A percentile compares a stretch with the other conserved stretches of the same genome.
phyloP scores from a whole-genome alignment of 139 green algal genomes.

The Micractinium sp. region DNA sequence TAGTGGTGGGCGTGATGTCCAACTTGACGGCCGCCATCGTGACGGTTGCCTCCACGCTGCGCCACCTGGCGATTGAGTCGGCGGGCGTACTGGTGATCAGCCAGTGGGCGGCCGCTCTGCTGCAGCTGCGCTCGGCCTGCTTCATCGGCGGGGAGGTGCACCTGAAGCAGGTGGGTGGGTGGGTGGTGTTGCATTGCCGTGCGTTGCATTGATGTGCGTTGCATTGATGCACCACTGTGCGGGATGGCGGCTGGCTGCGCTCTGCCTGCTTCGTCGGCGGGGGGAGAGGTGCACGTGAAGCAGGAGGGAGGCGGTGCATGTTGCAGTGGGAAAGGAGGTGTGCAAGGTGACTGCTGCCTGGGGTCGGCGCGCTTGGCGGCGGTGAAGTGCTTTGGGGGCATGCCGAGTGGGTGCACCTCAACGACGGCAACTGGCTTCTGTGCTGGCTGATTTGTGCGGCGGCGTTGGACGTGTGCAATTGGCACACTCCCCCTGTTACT shows the following conservation, averaged over 20 bases:
- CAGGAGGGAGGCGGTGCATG: background rate
- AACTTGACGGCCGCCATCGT: background rate
- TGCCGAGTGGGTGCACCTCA: too few species aligned
- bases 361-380: background rate
- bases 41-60: background rate
- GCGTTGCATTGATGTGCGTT: too few species aligned
- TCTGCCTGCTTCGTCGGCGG: background rate
- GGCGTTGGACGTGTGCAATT: too few species aligned
- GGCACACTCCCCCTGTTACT: background rate
- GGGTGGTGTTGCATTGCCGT: too few species aligned
- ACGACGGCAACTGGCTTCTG: too few species aligned
- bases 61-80: background rate
- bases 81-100: background rate
- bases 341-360: background rate
- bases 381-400: too few species aligned
- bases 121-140: background rate
- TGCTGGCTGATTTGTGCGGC: too few species aligned
- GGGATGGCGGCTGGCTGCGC: background rate
- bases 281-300: background rate
- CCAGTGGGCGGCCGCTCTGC: conserved; percentile 17
- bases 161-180: background rate
- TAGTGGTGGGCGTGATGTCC: background rate
- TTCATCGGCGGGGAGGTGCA: conserved; percentile 13
- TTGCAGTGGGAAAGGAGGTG: too few species aligned
- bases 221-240: too few species aligned